Percentiles rank a stretch among this genome's conserved stretches.
phyloP scores from a whole-genome alignment of 805 yeast species.

The Metschnikowia noctiluminum region DNA sequence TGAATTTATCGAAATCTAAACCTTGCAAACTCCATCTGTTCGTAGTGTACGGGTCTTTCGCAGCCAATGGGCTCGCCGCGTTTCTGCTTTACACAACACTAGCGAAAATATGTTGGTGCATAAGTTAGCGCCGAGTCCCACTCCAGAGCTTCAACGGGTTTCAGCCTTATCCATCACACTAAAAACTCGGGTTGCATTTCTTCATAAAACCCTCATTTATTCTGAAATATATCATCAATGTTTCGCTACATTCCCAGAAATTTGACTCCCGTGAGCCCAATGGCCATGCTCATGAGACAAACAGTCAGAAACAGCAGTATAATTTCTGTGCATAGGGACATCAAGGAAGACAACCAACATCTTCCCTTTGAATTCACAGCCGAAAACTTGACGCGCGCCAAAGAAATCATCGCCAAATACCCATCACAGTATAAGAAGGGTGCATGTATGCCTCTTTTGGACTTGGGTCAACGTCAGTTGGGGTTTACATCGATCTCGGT shows the following conservation, averaged over 20 bases:
- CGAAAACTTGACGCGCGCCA: slow-evolving; percentile 66
- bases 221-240: slow-evolving; percentile 14
- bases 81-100: slow-evolving; percentile 17
- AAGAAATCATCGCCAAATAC: slow-evolving; percentile 70
- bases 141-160: no score
- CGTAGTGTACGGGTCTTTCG: slow-evolving; percentile 13
- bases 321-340: slow-evolving; percentile 69
- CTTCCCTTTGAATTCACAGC: slow-evolving; percentile 69
- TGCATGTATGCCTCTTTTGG: slow-evolving; percentile 84
- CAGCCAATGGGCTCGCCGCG: slow-evolving; percentile 16
- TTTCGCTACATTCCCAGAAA: slow-evolving; percentile 21
- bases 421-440: slow-evolving; percentile 85
- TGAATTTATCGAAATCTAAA: no score
- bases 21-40: no score
- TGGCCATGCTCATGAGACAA: slow-evolving; percentile 7
- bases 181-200: background rate
- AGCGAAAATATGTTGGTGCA: background rate
- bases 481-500: slow-evolving; percentile 85
- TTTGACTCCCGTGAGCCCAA: slow-evolving; percentile 12
- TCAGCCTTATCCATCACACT: no score
- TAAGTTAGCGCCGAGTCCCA: background rate
- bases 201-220: background rate
- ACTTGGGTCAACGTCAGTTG: slow-evolving; percentile 81
- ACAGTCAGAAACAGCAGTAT: slow-evolving; percentile 35
- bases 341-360: slow-evolving; percentile 60